Conservation (phyloP, 1,284 basidiomycete genomes). For the Austroboletus rostrupii region DNA sequence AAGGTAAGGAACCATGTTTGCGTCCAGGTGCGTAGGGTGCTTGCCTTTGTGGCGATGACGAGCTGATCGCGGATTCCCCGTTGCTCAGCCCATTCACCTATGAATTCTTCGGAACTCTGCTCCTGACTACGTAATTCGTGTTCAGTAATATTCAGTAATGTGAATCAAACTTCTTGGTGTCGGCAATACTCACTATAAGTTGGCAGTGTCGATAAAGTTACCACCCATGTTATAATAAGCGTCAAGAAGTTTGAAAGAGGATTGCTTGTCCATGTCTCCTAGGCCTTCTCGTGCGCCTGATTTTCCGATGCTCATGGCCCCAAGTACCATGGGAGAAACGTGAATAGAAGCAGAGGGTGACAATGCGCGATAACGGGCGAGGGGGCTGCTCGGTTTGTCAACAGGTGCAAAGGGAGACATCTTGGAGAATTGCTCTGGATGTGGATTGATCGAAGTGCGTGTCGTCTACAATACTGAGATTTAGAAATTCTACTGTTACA, state of each 20-base stretch:
- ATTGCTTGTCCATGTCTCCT: constrained; percentile 32
- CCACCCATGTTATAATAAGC: constrained; percentile 35
- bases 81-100: constrained; percentile 15
- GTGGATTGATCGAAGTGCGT: no score
- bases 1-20: constrained; percentile 9
- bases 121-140: constrained; percentile 30
- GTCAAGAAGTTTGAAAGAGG: constrained; percentile 37
- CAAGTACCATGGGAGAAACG: constrained; percentile 39
- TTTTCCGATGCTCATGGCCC: constrained; percentile 42
- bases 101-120: constrained; percentile 18
- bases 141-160: not conserved
- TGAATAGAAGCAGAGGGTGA: constrained; percentile 34
- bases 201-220: constrained; percentile 36
- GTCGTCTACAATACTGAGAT: not conserved
- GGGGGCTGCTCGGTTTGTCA: constrained; percentile 6
- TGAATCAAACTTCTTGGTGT: constrained; percentile 2
- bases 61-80: constrained; percentile 42
- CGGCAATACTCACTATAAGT: constrained; percentile 24
- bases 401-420: constrained; percentile 7
- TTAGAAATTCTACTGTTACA: no score
- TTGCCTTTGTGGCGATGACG: constrained; percentile 42
- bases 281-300: constrained; percentile 32
- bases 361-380: constrained; percentile 37
- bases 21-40: not conserved
- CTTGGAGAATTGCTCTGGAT: not conserved